Conservation (phyloP, 192 early-diverging fungal genomes). For the Diversispora epigaea region DNA sequence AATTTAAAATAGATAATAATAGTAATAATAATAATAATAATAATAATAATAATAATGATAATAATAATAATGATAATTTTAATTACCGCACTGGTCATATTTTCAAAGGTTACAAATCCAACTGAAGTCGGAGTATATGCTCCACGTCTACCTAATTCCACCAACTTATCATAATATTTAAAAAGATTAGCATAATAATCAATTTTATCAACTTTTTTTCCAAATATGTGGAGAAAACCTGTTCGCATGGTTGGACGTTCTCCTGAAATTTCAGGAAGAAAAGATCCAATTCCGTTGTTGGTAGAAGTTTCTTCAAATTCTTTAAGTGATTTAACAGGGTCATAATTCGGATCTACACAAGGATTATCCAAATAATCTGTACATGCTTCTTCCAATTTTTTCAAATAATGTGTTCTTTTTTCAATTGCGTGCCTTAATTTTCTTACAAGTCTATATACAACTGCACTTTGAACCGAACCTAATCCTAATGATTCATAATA, state of each 20-base stretch:
- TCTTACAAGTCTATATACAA: constrained; percentile 59
- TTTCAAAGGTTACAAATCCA: constrained; percentile 79
- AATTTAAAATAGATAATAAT: constrained; percentile 1
- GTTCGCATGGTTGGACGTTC: constrained; percentile 45
- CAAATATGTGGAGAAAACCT: constrained; percentile 48
- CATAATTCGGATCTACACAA: constrained; percentile 59
- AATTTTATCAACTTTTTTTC: constrained; percentile 68
- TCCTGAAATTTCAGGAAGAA: constrained; percentile 14
- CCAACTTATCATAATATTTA: constrained; percentile 53
- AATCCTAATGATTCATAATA: constrained; percentile 63
- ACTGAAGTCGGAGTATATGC: constrained; percentile 51
- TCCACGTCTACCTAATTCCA: constrained; percentile 50
- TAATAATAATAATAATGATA: constrained; percentile 21
- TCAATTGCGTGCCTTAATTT: constrained; percentile 55
- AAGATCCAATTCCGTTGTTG: neutral
- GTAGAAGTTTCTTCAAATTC: constrained; percentile 35
- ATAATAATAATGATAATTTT: neutral
- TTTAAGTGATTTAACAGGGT: constrained; percentile 47
- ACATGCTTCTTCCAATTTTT: constrained; percentile 57
- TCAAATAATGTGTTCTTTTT: constrained; percentile 55
- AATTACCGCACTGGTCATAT: constrained; percentile 63
- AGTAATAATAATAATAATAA: too few species aligned
- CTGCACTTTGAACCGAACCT: constrained; percentile 65
- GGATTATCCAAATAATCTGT: constrained; percentile 68
- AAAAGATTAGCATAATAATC: constrained; percentile 59